These are phyloP conservation scores for Saccharomycopsis sp. DNA, from an alignment of 805 yeast genomes.

Conservation along the genomic window DNA sequence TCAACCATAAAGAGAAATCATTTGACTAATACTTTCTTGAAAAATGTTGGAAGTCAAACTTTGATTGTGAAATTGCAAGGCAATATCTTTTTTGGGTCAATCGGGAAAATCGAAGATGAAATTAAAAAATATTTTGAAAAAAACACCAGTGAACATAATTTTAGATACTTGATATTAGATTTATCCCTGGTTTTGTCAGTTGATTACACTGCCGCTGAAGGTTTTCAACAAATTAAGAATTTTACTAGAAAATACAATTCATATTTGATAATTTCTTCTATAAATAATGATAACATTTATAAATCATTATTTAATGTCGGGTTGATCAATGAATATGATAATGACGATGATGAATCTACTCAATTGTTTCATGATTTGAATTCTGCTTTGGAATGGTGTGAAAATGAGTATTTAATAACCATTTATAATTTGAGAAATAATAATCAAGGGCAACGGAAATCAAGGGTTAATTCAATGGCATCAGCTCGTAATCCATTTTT, in stretches of 20 bases:
- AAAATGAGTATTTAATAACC: conserved; percentile 71
- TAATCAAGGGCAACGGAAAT: conserved; percentile 12
- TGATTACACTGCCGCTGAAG: conserved; percentile 95
- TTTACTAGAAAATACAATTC: conserved; percentile 63
- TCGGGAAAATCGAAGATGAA: conserved; percentile 79
- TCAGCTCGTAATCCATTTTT: background rate
- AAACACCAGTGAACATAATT: conserved; percentile 28
- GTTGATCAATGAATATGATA: conserved; percentile 49
- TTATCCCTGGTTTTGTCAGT: conserved; percentile 71
- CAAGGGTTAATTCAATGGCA: background rate
- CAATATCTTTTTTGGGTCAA: conserved; percentile 88
- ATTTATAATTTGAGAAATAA: conserved; percentile 38
- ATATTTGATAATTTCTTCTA: conserved; percentile 72
- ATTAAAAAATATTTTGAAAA: conserved; percentile 58
- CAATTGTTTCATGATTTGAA: conserved; percentile 74
- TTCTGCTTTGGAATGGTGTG: conserved; percentile 94
- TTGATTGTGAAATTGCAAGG: conserved; percentile 84
- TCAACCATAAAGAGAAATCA: conserved; percentile 92
- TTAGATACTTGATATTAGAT: conserved; percentile 77
- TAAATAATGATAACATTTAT: conserved; percentile 56
- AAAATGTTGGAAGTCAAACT: conserved; percentile 84
- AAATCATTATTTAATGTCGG: conserved; percentile 79
- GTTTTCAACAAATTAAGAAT: conserved; percentile 80
- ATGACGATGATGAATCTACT: conserved; percentile 34
- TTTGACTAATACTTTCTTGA: conserved; percentile 75